phyloP scores from a whole-genome alignment of 2,329 filamentous ascomycete species.

The Alternaria arbusti region DNA sequence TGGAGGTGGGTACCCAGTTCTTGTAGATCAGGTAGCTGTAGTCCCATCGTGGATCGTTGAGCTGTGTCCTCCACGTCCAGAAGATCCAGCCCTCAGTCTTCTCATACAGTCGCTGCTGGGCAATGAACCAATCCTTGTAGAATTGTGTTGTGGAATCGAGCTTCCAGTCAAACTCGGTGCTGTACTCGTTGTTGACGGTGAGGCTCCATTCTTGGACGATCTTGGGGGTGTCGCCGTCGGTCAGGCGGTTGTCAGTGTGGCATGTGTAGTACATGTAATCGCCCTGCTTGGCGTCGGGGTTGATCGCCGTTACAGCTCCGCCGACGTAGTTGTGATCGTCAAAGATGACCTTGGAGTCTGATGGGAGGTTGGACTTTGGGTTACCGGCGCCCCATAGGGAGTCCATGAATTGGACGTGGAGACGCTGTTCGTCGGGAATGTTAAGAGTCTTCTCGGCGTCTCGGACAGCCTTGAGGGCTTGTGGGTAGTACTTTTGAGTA shows the following conservation, averaged over 20 bases:
- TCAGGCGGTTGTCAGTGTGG: conserved; percentile 50
- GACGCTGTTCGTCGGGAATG: conserved; percentile 51
- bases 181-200: conserved; percentile 57
- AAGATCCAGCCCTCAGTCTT: conserved; percentile 63
- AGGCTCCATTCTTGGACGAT: conserved; percentile 68
- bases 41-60: conserved; percentile 59
- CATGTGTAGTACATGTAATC: conserved; percentile 61
- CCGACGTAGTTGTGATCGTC: conserved; percentile 67
- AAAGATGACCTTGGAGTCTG: conserved; percentile 56
- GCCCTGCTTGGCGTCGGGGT: conserved; percentile 48
- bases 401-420: conserved; percentile 64
- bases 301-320: conserved; percentile 42
- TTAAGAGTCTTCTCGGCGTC: conserved; percentile 55
- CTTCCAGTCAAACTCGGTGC: conserved; percentile 51
- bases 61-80: conserved; percentile 65
- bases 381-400: conserved; percentile 63
- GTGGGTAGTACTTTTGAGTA: conserved; percentile 54
- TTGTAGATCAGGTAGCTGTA: conserved; percentile 44
- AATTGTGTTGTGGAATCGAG: conserved; percentile 51
- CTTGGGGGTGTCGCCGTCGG: conserved; percentile 49
- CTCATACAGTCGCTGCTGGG: conserved; percentile 64
- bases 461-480: conserved; percentile 56
- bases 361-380: conserved; percentile 55
- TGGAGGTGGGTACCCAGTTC: conserved; percentile 8
- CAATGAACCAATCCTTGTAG: conserved; percentile 64